Evolutionary conservation across 345 rosid species (phyloP), one percentile per base, ranked within the genome.

Genomic region (Lenwebbia sp.): DNA sequence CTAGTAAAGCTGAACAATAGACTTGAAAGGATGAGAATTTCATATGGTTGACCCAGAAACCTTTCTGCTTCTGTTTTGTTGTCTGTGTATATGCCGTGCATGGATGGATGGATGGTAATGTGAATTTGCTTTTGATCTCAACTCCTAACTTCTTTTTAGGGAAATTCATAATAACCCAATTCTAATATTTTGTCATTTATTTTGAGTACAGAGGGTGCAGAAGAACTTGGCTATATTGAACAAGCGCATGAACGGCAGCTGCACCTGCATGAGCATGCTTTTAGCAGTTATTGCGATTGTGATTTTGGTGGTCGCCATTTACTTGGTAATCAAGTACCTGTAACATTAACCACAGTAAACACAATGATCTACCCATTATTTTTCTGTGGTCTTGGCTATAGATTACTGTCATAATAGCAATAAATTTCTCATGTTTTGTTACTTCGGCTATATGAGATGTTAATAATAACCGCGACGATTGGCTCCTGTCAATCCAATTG

Each of bases 161-260:
- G 54, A 49, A 51, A 82, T 82, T 47, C 40, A 10, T 70, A 33
- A 19, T 19, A 22, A 70, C 17, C 11, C 6, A 33, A 23, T 17
- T 40, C 13, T 85, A 26, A 30, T 25, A 25, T 30, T 44, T 57
- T 70, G 26, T 56, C 52, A 58, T 37, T 83, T 60, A 26, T 41
- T 54, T 65, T 53, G 44, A 54, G 84, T 75, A 87, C 92, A 91
- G 93, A 82, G 92, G 28, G 92, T 90, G 62, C 92, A 90, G 87
- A 91, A 87, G 89, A 88, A 90, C 82, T 74, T 91, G 89, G 90
- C 90, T 2, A 28, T 88, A 22, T 55, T 91, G 90, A 91, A 91
- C 82, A 90, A 90, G 88, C 89, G 91, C 54, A 87, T 91, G 60
- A 90, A 89, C 84, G 89, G 91, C 28, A 90, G 90, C 40, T 91